phyloP scores from a whole-genome alignment of 139 green algal genomes.

The Chlamydomonas schloesseri region DNA sequence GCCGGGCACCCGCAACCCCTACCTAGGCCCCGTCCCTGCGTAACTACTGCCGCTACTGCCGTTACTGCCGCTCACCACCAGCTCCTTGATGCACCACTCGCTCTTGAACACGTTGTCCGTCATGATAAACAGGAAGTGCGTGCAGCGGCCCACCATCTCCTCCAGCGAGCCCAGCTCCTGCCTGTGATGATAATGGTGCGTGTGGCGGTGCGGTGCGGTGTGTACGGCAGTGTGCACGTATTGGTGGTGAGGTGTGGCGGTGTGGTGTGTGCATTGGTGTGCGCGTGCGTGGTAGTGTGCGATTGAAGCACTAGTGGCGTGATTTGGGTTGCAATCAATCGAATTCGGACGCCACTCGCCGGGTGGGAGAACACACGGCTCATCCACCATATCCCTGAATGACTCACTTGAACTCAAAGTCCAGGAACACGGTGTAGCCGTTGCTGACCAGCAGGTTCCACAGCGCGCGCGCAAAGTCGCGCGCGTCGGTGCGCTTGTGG shows the following conservation, averaged over 20 bases:
- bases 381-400: too few relatives aligned
- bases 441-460: constrained; percentile 46
- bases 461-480: constrained; percentile 49
- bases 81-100: constrained; percentile 49
- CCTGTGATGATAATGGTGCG: neutral
- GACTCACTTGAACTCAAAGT: constrained; percentile 36
- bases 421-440: constrained; percentile 49
- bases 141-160: constrained; percentile 38
- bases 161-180: constrained; percentile 45
- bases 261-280: too few relatives aligned
- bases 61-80: constrained; percentile 26
- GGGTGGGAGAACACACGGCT: too few relatives aligned
- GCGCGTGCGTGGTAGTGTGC: too few relatives aligned
- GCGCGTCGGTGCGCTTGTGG: constrained; percentile 45
- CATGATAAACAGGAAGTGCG: constrained; percentile 45
- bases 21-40: neutral
- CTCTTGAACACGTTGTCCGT: constrained; percentile 52
- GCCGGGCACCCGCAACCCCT: neutral
- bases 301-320: too few relatives aligned
- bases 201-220: neutral
- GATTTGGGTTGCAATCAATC: too few relatives aligned
- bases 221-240: neutral
- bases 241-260: neutral
- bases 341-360: too few relatives aligned
- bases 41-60: too few relatives aligned